A percentile compares a stretch with the other conserved stretches of the same genome.
phyloP scores from a whole-genome alignment of 2,329 filamentous ascomycete genomes.

The Colletotrichum sp. region DNA sequence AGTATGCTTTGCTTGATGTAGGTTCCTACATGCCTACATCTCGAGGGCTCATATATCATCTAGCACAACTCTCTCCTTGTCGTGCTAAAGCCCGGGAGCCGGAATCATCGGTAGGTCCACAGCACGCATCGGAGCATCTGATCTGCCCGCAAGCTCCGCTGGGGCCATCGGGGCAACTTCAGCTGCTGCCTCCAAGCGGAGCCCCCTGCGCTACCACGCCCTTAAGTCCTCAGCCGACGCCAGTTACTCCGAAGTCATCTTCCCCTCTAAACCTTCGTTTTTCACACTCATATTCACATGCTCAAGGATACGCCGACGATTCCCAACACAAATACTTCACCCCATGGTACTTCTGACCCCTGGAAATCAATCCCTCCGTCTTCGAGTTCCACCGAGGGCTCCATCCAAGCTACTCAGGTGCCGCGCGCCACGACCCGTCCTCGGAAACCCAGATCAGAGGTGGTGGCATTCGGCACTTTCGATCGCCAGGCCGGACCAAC shows the following conservation, averaged over 20 bases:
- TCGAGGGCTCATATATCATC: not conserved
- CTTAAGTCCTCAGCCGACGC: not conserved
- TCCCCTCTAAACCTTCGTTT: not conserved
- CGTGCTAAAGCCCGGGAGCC: not conserved
- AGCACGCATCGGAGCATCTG: not conserved
- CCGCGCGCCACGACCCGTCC: not conserved
- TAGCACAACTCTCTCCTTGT: not conserved
- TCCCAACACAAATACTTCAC: not conserved
- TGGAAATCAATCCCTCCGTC: not conserved
- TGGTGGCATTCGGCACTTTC: not conserved
- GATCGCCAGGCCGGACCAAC: not conserved
- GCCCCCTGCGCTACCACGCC: not conserved
- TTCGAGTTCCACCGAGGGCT: not conserved
- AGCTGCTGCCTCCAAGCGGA: not conserved
- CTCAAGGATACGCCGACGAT: not conserved
- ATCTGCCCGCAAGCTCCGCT: not conserved
- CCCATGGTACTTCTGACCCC: not conserved
- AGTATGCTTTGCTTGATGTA: not conserved
- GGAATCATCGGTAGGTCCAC: not conserved
- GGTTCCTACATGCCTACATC: accelerated
- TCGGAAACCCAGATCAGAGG: not conserved
- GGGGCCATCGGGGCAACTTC: not conserved
- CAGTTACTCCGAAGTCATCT: not conserved
- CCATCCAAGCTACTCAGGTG: not conserved
- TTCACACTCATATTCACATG: not conserved